A percentile compares a stretch with the other conserved stretches of the same genome.
phyloP scores from a whole-genome alignment of 2,329 filamentous ascomycete species.

The Clonostachys chloroleuca region DNA sequence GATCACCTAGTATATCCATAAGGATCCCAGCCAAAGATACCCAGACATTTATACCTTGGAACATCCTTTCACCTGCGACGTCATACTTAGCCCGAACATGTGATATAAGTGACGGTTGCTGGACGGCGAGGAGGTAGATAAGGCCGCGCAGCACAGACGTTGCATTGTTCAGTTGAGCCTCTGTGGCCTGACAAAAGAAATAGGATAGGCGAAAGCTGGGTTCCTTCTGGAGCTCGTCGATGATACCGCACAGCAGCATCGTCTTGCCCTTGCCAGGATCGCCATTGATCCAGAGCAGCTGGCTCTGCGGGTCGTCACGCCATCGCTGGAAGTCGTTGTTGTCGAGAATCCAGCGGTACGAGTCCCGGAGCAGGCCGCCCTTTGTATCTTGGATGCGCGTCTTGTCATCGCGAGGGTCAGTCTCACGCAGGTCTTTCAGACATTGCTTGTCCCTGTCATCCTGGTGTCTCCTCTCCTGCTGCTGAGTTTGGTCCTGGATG shows the following conservation, averaged over 20 bases:
- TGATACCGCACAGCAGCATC: conserved; percentile 28
- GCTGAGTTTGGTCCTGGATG: not conserved
- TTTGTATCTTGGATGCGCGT: conserved; percentile 15
- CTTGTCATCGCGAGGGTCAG: conserved; percentile 3
- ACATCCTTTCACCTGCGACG: conserved; percentile 18
- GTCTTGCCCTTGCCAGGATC: conserved; percentile 38
- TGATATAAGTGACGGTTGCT: conserved; percentile 22
- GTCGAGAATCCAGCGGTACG: conserved; percentile 24
- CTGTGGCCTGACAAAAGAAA: conserved; percentile 37
- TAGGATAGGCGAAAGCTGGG: not conserved
- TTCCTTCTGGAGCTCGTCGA: conserved; percentile 10
- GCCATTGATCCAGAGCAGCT: conserved; percentile 33
- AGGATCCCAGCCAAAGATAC: conserved; percentile 26
- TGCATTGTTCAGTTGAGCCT: conserved; percentile 28
- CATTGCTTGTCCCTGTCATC: conserved; percentile 1
- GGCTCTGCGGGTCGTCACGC: conserved; percentile 2
- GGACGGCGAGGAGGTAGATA: conserved; percentile 27
- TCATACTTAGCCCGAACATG: conserved; percentile 26
- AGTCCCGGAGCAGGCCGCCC: conserved; percentile 21
- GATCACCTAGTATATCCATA: conserved; percentile 27
- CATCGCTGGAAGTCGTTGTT: conserved; percentile 14
- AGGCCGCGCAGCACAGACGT: conserved; percentile 33
- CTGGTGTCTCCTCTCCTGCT: not conserved
- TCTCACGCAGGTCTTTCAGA: not conserved
- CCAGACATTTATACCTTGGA: conserved; percentile 29